Conservation (phyloP, 352 stramenopile genomes). For the Phytophthora palmivora region DNA sequence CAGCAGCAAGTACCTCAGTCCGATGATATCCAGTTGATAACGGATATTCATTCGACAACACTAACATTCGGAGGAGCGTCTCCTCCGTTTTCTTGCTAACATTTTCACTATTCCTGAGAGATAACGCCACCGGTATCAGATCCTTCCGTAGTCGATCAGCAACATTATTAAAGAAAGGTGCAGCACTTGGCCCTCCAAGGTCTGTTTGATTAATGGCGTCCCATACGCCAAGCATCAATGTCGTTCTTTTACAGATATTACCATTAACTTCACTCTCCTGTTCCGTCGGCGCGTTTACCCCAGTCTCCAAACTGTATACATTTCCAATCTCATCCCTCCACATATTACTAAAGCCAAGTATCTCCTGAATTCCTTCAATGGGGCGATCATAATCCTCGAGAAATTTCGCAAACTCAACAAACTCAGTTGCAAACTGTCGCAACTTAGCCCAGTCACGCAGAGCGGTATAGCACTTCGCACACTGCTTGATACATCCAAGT, state of each 20-base stretch:
- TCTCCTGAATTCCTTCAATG: slow-evolving; percentile 35
- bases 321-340: slow-evolving; percentile 51
- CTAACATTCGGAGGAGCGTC: slow-evolving; percentile 30
- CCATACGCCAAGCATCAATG: slow-evolving; percentile 40
- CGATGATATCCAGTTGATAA: slow-evolving; percentile 1
- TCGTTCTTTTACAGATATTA: slow-evolving; percentile 6
- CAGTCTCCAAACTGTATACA: slow-evolving; percentile 34
- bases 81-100: slow-evolving; percentile 47
- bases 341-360: slow-evolving; percentile 40
- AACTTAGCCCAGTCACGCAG: slow-evolving; percentile 56
- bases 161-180: slow-evolving; percentile 1
- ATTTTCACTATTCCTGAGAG: slow-evolving; percentile 41
- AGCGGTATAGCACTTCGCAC: slow-evolving; percentile 52
- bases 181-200: background rate
- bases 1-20: background rate
- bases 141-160: slow-evolving; percentile 18
- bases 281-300: slow-evolving; percentile 6
- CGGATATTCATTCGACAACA: background rate
- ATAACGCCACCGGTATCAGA: slow-evolving; percentile 39
- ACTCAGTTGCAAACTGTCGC: slow-evolving; percentile 33
- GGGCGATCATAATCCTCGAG: slow-evolving; percentile 26
- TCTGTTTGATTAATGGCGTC: slow-evolving; percentile 21
- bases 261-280: slow-evolving; percentile 4
- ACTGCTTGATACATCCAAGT: slow-evolving; percentile 57
- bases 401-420: slow-evolving; percentile 35